Evolutionary conservation across 768 basidiomycete species (phyloP), one percentile per base, ranked within the genome.

Genomic region (Phylloporus sp.): DNA sequence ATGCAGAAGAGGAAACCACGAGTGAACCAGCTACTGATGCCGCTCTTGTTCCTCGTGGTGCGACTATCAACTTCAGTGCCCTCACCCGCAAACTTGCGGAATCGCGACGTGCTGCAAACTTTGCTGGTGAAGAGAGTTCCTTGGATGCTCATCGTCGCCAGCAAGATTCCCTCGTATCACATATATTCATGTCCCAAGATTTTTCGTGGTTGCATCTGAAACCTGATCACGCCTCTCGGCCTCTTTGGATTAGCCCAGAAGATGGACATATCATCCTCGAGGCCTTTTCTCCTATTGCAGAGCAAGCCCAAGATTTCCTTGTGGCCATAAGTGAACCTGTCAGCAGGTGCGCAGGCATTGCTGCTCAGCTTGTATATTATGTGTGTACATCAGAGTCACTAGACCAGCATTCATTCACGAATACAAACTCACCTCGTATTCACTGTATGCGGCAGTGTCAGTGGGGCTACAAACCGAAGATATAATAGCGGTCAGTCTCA

Each of bases 351-450:
- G 90, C 76, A 62, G 41, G 46, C 53, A 34, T 44, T 38, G 16
- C 32, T 34, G 46, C 27, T 50, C 47, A 38, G 36, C 50, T 45
- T 54, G 72, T 75, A 72, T 64, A 54, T 70, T 51, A 52, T 38
- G 36, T 18, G 16, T 58, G 57, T 35, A 65, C 39, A 54, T 35
- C 41, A 36, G 55, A 36, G 44, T 57, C 50, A 35, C 26, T 58
- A 95, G 95, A 77, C 97, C 97, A 47, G 86, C 92, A 43, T 93
- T 95, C 73, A 95, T 98, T 56, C 95, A 99, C 74, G 97, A 98
- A 76, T 99, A 98, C 79, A 93, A 95, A 73, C 83, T 99, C 66
- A 98, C 95, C 51, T 88, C 94, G 40, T 97, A 98, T 71, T 98
- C 95, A 16, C 77, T 99, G 15, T 98, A 99, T 70, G 97, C 97